A percentile compares a stretch with the other conserved stretches of the same genome.
Evolutionary conservation across 805 yeast genomes (phyloP).

Genomic region (Kuraishia cidri): DNA sequence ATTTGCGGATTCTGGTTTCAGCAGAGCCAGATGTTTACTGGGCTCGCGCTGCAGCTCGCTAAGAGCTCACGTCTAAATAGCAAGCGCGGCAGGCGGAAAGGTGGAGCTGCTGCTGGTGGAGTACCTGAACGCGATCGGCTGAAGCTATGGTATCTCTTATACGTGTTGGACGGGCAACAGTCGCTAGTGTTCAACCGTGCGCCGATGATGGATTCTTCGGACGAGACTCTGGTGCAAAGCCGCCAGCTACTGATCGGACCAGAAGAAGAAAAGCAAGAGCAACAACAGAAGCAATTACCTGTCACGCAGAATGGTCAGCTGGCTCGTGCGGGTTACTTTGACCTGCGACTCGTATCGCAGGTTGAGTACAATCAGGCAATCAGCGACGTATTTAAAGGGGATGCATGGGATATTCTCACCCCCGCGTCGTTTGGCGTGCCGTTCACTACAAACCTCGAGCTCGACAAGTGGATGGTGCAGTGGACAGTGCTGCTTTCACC

Average conservation of each 20-base stretch:
- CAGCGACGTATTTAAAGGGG: slow-evolving; percentile 43
- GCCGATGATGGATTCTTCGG: slow-evolving; percentile 41
- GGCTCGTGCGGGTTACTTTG: slow-evolving; percentile 20
- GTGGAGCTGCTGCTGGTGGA: slow-evolving; percentile 7
- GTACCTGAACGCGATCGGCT: slow-evolving; percentile 32
- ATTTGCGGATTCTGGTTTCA: slow-evolving; percentile 66
- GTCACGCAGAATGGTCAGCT: neutral
- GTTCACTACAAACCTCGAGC: slow-evolving; percentile 53
- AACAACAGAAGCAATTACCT: too few species aligned
- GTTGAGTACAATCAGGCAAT: slow-evolving; percentile 62
- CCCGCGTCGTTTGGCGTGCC: slow-evolving; percentile 63
- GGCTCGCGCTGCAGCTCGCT: slow-evolving; percentile 60
- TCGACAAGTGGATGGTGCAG: slow-evolving; percentile 74
- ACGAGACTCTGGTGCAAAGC: slow-evolving; percentile 32
- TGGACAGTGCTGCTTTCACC: slow-evolving; percentile 68
- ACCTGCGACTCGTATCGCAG: slow-evolving; percentile 56
- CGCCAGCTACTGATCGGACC: slow-evolving; percentile 22
- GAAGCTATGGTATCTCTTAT: slow-evolving; percentile 59
- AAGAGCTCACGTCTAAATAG: slow-evolving; percentile 37
- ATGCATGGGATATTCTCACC: slow-evolving; percentile 51
- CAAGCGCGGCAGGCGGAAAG: slow-evolving; percentile 5
- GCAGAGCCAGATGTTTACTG: slow-evolving; percentile 56
- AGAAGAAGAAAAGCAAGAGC: neutral
- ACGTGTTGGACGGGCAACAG: slow-evolving; percentile 62
- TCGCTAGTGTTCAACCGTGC: slow-evolving; percentile 51